Evolutionary conservation across 2,329 filamentous ascomycete genomes (phyloP).

Genomic region (Pseudocercospora cruenta): DNA sequence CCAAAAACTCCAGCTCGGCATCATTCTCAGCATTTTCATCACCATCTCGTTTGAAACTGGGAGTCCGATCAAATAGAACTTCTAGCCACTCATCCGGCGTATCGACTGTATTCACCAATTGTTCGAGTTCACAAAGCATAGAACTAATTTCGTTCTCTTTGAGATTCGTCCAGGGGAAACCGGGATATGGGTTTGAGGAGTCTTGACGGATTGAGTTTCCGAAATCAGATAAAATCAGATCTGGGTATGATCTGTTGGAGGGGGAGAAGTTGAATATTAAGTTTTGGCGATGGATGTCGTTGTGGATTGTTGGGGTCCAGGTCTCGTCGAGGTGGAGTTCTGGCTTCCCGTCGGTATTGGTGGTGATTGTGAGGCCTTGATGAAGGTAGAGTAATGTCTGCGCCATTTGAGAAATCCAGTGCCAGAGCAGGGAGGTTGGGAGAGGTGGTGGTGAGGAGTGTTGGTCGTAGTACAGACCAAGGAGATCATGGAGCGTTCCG

Average conservation of each 20-base stretch:
- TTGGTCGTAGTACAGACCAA: not conserved
- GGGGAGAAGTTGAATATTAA: not conserved
- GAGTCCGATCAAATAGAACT: not conserved
- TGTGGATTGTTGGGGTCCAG: not conserved
- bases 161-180: not conserved
- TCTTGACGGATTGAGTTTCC: not conserved
- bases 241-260: not conserved
- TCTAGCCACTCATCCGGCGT: not conserved
- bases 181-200: not conserved
- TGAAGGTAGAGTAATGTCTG: not conserved
- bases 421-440: not conserved
- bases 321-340: not conserved
- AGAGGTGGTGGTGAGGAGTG: not conserved
- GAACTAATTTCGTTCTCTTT: not conserved
- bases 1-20: constrained; percentile 92
- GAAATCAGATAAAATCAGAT: not conserved
- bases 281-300: not conserved
- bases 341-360: too few relatives aligned
- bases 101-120: not conserved
- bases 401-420: not conserved
- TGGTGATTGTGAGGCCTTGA: not conserved
- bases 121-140: not conserved
- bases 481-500: not conserved
- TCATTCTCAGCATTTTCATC: constrained; percentile 76
- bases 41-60: constrained; percentile 58